Conservation (phyloP, 768 basidiomycete genomes). For the Agaricus sinodeliciosus region DNA sequence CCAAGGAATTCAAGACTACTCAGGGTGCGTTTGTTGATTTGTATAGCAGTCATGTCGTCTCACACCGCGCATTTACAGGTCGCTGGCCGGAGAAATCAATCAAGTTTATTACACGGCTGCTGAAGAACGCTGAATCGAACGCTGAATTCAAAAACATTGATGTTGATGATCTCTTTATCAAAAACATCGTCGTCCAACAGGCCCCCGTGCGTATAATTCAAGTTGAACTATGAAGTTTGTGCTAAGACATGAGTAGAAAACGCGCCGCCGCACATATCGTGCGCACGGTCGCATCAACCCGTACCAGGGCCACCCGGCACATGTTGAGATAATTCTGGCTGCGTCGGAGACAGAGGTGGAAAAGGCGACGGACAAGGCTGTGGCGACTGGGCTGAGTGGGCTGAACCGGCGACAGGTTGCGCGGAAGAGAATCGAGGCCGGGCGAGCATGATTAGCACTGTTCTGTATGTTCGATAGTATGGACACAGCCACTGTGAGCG, state of each 20-base stretch:
- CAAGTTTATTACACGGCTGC: constrained; percentile 86
- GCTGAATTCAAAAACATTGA: constrained; percentile 96
- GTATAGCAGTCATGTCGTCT: constrained; percentile 1
- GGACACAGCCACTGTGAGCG: constrained; percentile 8
- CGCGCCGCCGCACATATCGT: constrained; percentile 98
- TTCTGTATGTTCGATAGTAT: neutral
- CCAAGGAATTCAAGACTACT: constrained; percentile 93
- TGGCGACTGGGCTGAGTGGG: constrained; percentile 45
- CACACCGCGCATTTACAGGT: constrained; percentile 44
- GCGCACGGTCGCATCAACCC: constrained; percentile 98
- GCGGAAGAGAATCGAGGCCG: constrained; percentile 83
- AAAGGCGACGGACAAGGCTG: constrained; percentile 81
- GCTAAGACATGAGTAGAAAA: constrained; percentile 57
- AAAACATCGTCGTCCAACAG: constrained; percentile 97
- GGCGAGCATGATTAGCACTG: constrained; percentile 41
- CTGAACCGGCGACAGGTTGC: constrained; percentile 85
- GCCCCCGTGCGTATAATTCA: constrained; percentile 71
- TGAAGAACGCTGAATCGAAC: constrained; percentile 99
- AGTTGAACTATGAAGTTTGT: neutral
- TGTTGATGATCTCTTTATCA: constrained; percentile 87
- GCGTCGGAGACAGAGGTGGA: constrained; percentile 80
- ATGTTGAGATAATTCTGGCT: constrained; percentile 90
- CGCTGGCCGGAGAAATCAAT: constrained; percentile 99
- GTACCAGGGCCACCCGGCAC: constrained; percentile 96
- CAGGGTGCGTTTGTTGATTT: constrained; percentile 59